A percentile compares a stretch with the other conserved stretches of the same genome.
These are phyloP conservation scores for Neonectria neomacrospora DNA, from an alignment of 2,329 filamentous ascomycete genomes.

Conservation along the genomic window DNA sequence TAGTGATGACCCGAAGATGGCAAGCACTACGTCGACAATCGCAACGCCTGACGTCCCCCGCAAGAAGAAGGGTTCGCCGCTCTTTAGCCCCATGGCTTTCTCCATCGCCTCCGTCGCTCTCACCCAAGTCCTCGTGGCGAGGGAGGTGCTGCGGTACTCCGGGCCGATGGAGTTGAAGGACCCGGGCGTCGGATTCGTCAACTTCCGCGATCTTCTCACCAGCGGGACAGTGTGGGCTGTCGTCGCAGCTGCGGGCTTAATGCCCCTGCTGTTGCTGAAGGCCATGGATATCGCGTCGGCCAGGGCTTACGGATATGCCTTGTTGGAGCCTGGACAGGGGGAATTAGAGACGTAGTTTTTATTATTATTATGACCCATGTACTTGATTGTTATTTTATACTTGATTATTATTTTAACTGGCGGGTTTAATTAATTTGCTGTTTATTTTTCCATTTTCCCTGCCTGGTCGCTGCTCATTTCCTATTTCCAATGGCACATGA, in stretches of 20 bases:
- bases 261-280: conserved; percentile 31
- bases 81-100: conserved; percentile 15
- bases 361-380: too few relatives aligned
- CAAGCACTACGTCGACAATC: neutral
- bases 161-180: conserved; percentile 7
- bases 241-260: conserved; percentile 15
- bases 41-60: neutral
- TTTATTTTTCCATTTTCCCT: neutral
- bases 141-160: conserved; percentile 26
- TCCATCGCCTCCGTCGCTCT: conserved; percentile 20
- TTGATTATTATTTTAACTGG: neutral
- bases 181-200: conserved; percentile 33
- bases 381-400: too few relatives aligned
- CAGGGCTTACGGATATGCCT: neutral
- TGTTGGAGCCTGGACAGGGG: neutral
- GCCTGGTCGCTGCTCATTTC: neutral
- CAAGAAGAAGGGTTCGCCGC: conserved; percentile 3
- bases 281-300: conserved; percentile 12
- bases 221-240: conserved; percentile 34
- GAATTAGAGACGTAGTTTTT: neutral
- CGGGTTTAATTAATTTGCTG: neutral
- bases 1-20: neutral
- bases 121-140: conserved; percentile 28
- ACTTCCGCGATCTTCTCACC: conserved; percentile 33
- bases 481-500: conserved; percentile 9